Percentiles rank a stretch among this genome's conserved stretches.
Evolutionary conservation across 495 filamentous ascomycete species (phyloP).

Genomic region (Podospora anserina): DNA sequence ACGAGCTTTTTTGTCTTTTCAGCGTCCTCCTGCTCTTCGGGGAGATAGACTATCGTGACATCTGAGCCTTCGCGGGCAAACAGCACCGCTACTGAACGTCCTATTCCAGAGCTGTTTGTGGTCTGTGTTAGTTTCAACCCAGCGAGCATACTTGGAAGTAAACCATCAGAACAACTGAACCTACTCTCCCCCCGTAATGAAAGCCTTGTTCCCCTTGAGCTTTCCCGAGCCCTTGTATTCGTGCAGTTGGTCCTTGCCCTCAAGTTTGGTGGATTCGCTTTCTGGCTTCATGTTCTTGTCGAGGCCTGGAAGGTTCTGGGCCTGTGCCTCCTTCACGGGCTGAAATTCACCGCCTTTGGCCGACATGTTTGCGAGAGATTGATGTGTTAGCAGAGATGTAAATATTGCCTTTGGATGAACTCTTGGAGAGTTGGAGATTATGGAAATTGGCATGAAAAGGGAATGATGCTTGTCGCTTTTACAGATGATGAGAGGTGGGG

Average conservation of each 20-base stretch:
- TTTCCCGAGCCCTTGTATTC: conserved; percentile 42
- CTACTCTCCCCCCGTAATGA: not conserved
- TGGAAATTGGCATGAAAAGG: not conserved
- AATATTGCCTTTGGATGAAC: not conserved
- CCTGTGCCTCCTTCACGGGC: conserved; percentile 14
- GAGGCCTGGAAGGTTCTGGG: conserved; percentile 16
- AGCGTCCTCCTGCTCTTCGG: conserved; percentile 53
- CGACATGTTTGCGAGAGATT: not conserved
- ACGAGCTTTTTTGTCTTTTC: conserved; percentile 52
- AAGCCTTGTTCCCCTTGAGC: conserved; percentile 32
- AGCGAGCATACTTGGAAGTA: not conserved
- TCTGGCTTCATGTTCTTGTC: conserved; percentile 28
- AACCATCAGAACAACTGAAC: not conserved
- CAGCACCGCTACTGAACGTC: conserved; percentile 53
- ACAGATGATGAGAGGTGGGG: not conserved
- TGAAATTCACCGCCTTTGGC: conserved; percentile 7
- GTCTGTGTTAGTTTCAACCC: conserved; percentile 32
- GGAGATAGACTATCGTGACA: conserved; percentile 54
- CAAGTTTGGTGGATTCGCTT: conserved; percentile 30
- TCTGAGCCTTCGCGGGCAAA: conserved; percentile 57
- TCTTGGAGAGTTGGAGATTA: not conserved
- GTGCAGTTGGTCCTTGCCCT: conserved; percentile 19
- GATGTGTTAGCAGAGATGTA: no score
- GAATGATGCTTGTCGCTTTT: not conserved
- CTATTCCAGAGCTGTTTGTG: conserved; percentile 47